Base-by-base conservation (phyloP, 1,284 basidiomycete genomes). In the Schizopora paradoxa region DNA sequence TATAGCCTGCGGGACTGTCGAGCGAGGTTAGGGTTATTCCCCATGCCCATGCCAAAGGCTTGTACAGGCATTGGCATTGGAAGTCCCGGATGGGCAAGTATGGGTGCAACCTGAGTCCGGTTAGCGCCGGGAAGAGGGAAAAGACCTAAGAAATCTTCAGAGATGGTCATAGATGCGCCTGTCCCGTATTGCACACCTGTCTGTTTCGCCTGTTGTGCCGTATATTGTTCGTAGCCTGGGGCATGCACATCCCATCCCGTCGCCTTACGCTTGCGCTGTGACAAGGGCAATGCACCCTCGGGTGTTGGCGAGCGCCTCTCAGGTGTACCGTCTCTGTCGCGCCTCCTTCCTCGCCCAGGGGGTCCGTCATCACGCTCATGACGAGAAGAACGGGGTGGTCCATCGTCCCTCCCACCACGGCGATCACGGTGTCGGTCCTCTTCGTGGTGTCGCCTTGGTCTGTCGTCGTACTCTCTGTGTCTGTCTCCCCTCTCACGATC, bases 161-260 rank as follows among this genome's bases (percentile, higher is more conserved):
- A 25, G 52, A 46, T 11, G 16, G 33, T 29, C 43, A 16, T n/a
- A 37, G n/a, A 13, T 8, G 4, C 38, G 22, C 27, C 31, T 34
- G 37, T 10, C 22, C 40, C 35, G n/a, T n/a, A n/a, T n/a, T 47
- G 58, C 77, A 54, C 57, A 91, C 91, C 93, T 44, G 94, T 97
- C 66, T 93, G 89, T 66, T 99, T 99, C 19, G 95, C 95, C 61
- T 97, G 91, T 72, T 93, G 77, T 11, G 94, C 92, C 2, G 85
- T 86, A 57, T 97, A 91, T 56, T 90, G 87, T 60, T 98, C 94
- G 56, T 96, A 99, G 16, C 94, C 94, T 10, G 89, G 87, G 8
- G 95, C 91, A 62, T 90, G 85, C 21, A 96, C 86, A 66, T 99
- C 92, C 95, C 96, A 99, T 1, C 90, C 88, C 43, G 90, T 91